Conservation (phyloP, 2,329 filamentous ascomycete species). For the Pseudopyrenochaeta lycopersici region DNA sequence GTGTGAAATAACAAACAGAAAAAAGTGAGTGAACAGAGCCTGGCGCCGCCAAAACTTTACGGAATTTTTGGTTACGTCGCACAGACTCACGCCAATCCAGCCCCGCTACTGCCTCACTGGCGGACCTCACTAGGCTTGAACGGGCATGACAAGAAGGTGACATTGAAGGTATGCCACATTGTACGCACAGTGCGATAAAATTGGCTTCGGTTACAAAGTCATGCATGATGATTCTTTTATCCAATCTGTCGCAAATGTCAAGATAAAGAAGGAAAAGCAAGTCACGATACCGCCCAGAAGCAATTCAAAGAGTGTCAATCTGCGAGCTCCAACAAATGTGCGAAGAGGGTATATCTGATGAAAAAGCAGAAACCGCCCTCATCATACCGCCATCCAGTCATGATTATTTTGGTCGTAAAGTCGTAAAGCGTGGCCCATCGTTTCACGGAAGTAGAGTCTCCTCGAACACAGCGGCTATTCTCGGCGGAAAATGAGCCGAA, state of each 20-base stretch:
- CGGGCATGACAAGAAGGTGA: constrained; percentile 5
- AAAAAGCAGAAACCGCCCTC: constrained; percentile 40
- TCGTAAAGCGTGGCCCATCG: constrained; percentile 10
- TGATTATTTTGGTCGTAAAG: constrained; percentile 24
- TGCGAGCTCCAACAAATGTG: constrained; percentile 8
- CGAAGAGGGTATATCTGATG: constrained; percentile 45
- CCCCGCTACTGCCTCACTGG: constrained; percentile 18
- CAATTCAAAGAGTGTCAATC: constrained; percentile 13
- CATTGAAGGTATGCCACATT: not conserved
- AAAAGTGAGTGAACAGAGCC: constrained; percentile 12
- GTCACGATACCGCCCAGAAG: not conserved
- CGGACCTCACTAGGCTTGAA: constrained; percentile 12
- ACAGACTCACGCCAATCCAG: constrained; percentile 18
- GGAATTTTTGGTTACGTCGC: constrained; percentile 42
- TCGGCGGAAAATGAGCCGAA: not conserved
- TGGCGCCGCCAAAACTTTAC: constrained; percentile 22
- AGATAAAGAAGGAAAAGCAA: constrained; percentile 3
- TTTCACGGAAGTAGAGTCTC: too few species aligned
- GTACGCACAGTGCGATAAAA: not conserved
- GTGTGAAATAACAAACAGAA: constrained; percentile 5
- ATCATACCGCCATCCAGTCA: constrained; percentile 33
- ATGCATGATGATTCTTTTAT: too few species aligned
- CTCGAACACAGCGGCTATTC: too few species aligned
- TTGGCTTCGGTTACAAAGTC: not conserved
- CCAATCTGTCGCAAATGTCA: not conserved